Conservation (phyloP, 1,284 basidiomycete species). For the Cryptococcus jaspeensis region DNA sequence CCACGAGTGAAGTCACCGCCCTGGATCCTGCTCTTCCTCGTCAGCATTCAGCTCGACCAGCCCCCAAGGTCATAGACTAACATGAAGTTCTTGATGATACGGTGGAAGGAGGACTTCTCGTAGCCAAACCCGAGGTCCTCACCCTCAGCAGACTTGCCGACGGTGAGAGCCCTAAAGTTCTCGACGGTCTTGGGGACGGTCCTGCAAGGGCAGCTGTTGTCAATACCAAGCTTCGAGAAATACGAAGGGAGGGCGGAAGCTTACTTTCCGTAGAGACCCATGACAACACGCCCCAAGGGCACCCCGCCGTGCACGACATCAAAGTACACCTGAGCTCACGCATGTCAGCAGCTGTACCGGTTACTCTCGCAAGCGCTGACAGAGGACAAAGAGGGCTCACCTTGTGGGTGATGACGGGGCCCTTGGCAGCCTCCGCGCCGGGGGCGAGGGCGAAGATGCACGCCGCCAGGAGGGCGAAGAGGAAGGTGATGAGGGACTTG, state of each 20-base stretch:
- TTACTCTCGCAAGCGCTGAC: too few species aligned
- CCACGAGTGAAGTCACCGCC: constrained; percentile 70
- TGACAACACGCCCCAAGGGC: constrained; percentile 73
- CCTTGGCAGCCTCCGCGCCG: constrained; percentile 46
- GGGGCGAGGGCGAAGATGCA: constrained; percentile 53
- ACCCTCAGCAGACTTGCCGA: constrained; percentile 76
- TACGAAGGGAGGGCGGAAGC: constrained; percentile 8
- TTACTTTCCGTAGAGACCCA: constrained; percentile 79
- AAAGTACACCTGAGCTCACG: constrained; percentile 66
- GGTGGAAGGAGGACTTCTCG: constrained; percentile 68
- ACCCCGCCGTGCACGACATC: constrained; percentile 87
- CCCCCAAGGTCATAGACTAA: constrained; percentile 30
- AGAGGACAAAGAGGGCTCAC: constrained; percentile 14
- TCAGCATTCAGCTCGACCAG: background rate
- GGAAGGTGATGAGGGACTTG: constrained; percentile 62
- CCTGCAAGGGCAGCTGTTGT: constrained; percentile 50
- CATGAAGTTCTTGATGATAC: constrained; percentile 71
- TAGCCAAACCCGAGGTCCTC: constrained; percentile 68
- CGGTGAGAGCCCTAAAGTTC: constrained; percentile 67
- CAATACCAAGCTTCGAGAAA: background rate
- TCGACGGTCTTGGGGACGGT: constrained; percentile 74
- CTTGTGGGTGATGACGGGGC: constrained; percentile 81
- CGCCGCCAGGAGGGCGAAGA: constrained; percentile 66
- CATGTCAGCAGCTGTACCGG: background rate
- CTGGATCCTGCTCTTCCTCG: constrained; percentile 55